These are phyloP conservation scores for Coniochaeta ligniaria DNA, from an alignment of 2,329 filamentous ascomycete species.

Conservation along the genomic window DNA sequence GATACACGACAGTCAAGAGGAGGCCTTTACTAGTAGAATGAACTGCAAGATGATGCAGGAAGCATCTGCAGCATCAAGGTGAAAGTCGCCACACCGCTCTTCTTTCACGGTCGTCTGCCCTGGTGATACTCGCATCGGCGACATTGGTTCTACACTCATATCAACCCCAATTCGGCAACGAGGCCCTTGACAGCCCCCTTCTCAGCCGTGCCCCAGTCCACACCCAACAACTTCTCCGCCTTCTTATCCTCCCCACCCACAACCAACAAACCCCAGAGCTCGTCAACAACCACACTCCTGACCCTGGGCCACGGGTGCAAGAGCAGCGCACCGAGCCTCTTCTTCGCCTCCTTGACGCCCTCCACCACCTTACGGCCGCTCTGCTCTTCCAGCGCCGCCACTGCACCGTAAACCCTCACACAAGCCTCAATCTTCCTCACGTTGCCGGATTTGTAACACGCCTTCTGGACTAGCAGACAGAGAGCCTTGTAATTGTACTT, in stretches of 20 bases:
- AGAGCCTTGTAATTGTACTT: constrained; percentile 45
- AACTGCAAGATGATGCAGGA: background rate
- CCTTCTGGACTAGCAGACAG: constrained; percentile 66
- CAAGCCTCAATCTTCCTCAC: constrained; percentile 76
- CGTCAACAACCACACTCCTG: constrained; percentile 51
- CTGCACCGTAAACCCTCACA: constrained; percentile 68
- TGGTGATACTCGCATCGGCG: background rate
- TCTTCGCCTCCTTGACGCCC: constrained; percentile 47
- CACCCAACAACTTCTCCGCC: constrained; percentile 34
- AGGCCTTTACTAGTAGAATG: background rate
- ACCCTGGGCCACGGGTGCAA: constrained; percentile 78
- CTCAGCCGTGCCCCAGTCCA: constrained; percentile 52
- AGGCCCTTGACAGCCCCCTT: constrained; percentile 35
- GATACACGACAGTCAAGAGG: background rate
- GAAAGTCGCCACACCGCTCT: background rate
- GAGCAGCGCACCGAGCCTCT: constrained; percentile 66
- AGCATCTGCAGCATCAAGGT: background rate
- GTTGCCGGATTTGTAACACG: constrained; percentile 77
- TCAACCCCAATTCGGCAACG: constrained; percentile 34
- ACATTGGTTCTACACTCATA: background rate
- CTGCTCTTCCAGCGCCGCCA: constrained; percentile 36
- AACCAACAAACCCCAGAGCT: constrained; percentile 42
- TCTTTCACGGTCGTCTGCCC: background rate
- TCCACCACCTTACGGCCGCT: constrained; percentile 4
- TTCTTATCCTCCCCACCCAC: constrained; percentile 13